A percentile compares a stretch with the other conserved stretches of the same genome.
Conservation (phyloP, 1,139 yeast species). For the Sugiyamaella pinicola region DNA sequence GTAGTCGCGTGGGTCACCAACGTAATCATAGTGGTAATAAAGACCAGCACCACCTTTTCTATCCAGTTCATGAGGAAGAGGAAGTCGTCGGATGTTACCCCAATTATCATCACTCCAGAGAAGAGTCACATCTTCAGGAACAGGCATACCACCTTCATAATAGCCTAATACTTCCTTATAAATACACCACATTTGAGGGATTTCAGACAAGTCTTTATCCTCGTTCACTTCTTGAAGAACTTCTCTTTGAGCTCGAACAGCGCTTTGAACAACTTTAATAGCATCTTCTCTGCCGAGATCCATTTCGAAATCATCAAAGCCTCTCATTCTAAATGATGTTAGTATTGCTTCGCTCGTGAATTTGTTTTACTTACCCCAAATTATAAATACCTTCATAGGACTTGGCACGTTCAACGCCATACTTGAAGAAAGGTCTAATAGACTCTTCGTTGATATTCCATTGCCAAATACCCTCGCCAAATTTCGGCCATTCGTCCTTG, state of each 20-base stretch:
- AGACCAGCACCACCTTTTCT: slow-evolving; percentile 31
- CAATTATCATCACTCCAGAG: slow-evolving; percentile 32
- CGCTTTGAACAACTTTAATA: slow-evolving; percentile 22
- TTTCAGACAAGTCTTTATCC: slow-evolving; percentile 21
- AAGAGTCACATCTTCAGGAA: slow-evolving; percentile 31
- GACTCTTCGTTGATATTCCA: slow-evolving; percentile 25
- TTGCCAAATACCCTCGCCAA: slow-evolving; percentile 31
- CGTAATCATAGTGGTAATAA: slow-evolving; percentile 31
- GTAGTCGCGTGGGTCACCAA: slow-evolving; percentile 31
- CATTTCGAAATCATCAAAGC: slow-evolving; percentile 29
- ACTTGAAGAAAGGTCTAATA: slow-evolving; percentile 25
- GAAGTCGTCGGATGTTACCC: slow-evolving; percentile 31
- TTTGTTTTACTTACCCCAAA: slow-evolving; percentile 23
- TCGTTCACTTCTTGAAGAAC: slow-evolving; percentile 19
- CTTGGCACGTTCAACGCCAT: slow-evolving; percentile 28
- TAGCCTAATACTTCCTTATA: slow-evolving; percentile 31
- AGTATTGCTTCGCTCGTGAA: not conserved
- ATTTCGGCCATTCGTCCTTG: slow-evolving; percentile 30
- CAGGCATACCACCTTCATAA: slow-evolving; percentile 29
- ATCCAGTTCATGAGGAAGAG: slow-evolving; percentile 23
- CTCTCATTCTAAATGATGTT: slow-evolving; percentile 27
- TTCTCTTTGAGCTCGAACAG: slow-evolving; percentile 25
- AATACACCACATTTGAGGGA: slow-evolving; percentile 32
- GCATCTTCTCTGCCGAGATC: slow-evolving; percentile 27
- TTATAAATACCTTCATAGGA: slow-evolving; percentile 27